Conservation (phyloP, 1,284 basidiomycete species). For the Tilletia indica region DNA sequence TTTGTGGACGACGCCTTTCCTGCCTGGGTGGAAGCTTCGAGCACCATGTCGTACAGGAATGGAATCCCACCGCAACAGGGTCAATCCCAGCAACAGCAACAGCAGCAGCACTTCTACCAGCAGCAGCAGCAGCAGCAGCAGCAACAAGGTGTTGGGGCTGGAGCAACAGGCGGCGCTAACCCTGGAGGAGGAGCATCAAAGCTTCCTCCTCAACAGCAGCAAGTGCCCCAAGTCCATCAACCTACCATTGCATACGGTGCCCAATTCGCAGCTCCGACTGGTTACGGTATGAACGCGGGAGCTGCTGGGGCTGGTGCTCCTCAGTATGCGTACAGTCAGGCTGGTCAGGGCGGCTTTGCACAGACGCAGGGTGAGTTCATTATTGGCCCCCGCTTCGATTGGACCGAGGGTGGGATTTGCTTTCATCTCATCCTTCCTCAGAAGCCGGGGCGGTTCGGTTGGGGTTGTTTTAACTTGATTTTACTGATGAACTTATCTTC, state of each 20-base stretch:
- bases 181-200: slow-evolving; percentile 15
- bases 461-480: background rate
- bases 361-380: slow-evolving; percentile 44
- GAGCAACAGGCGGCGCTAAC: background rate
- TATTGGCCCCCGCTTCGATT: too few species aligned
- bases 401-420: too few species aligned
- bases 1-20: too few species aligned
- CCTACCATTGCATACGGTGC: slow-evolving; percentile 48
- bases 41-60: slow-evolving; percentile 7
- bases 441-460: too few species aligned
- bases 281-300: slow-evolving; percentile 32
- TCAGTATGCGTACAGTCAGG: slow-evolving; percentile 39
- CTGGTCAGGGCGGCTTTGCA: slow-evolving; percentile 49
- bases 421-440: too few species aligned
- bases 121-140: slow-evolving; percentile 1
- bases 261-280: slow-evolving; percentile 43
- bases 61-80: background rate
- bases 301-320: background rate
- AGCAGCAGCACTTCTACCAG: slow-evolving; percentile 10
- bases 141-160: background rate
- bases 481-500: background rate
- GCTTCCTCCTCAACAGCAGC: slow-evolving; percentile 19
- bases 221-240: slow-evolving; percentile 38
- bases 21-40: background rate
- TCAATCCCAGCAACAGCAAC: slow-evolving; percentile 8